Evolutionary conservation across 2,329 filamentous ascomycete species (phyloP).

Genomic region (Aspergillus brasiliensis): DNA sequence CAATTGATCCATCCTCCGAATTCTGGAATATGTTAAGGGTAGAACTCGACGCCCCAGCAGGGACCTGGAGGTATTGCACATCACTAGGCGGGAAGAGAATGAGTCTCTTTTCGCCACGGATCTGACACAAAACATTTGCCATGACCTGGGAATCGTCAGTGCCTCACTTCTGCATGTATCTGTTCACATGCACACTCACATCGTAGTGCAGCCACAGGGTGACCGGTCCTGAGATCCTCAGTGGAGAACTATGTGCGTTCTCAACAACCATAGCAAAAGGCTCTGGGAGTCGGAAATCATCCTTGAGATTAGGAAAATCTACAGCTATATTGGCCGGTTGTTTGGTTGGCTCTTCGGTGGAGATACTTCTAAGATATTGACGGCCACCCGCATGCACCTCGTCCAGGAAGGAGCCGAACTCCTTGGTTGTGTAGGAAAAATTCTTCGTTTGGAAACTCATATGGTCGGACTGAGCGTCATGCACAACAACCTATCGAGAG

Average conservation of each 20-base stretch:
- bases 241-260: constrained; percentile 74
- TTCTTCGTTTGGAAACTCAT: constrained; percentile 87
- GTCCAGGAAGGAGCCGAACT: constrained; percentile 68
- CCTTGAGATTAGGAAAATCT: constrained; percentile 71
- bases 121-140: constrained; percentile 82
- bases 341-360: constrained; percentile 67
- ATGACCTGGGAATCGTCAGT: constrained; percentile 61
- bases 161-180: background rate
- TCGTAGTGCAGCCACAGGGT: constrained; percentile 93
- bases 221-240: constrained; percentile 77
- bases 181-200: constrained; percentile 44
- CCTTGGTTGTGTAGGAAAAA: constrained; percentile 71
- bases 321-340: constrained; percentile 67
- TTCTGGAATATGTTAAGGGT: constrained; percentile 68
- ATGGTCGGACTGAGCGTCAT: constrained; percentile 64
- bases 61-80: constrained; percentile 68
- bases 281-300: constrained; percentile 70
- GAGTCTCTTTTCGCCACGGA: constrained; percentile 71
- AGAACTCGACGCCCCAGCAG: constrained; percentile 78
- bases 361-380: constrained; percentile 79
- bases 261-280: constrained; percentile 61
- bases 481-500: constrained; percentile 65
- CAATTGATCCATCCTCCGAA: constrained; percentile 40
- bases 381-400: constrained; percentile 61
- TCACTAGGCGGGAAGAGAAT: constrained; percentile 78